These are phyloP conservation scores for Iberis pinnata DNA, from an alignment of 345 rosid genomes.

Conservation along the genomic window DNA sequence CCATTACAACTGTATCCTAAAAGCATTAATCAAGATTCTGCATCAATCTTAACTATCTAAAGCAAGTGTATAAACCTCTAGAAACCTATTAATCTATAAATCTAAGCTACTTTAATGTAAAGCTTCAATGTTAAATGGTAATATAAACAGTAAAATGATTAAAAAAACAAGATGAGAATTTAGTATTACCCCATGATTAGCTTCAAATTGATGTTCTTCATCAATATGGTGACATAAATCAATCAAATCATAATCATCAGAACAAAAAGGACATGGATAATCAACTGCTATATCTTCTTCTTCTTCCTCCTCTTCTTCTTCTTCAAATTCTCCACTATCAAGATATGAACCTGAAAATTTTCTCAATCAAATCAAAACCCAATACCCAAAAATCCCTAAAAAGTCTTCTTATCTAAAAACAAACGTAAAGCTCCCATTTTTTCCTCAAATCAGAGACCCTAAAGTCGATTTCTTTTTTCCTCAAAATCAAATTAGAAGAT, in stretches of 20 bases:
- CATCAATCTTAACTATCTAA: background rate
- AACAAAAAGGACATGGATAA: constrained; percentile 29
- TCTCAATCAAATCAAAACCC: background rate
- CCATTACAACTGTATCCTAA: too few relatives aligned
- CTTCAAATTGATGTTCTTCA: constrained; percentile 27
- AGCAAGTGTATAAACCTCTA: background rate
- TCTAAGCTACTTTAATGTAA: constrained; percentile 4
- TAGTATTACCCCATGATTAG: constrained; percentile 27
- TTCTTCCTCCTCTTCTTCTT: constrained; percentile 27
- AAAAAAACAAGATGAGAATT: background rate
- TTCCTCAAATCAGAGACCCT: constrained; percentile 5
- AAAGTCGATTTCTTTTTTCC: too few relatives aligned
- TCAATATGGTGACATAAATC: constrained; percentile 28
- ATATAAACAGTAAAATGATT: background rate
- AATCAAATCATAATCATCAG: constrained; percentile 25
- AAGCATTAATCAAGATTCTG: too few relatives aligned
- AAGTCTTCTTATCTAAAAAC: background rate
- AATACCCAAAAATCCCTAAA: too few relatives aligned
- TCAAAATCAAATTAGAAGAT: background rate
- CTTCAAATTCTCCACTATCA: constrained; percentile 20
- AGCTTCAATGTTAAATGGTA: background rate
- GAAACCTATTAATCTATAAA: background rate
- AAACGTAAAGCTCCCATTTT: constrained; percentile 19
- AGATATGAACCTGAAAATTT: constrained; percentile 3
- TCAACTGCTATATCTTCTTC: constrained; percentile 23